Evolutionary conservation across 768 basidiomycete species (phyloP), one percentile per base, ranked within the genome.

Genomic region (Tricholoma sp.): DNA sequence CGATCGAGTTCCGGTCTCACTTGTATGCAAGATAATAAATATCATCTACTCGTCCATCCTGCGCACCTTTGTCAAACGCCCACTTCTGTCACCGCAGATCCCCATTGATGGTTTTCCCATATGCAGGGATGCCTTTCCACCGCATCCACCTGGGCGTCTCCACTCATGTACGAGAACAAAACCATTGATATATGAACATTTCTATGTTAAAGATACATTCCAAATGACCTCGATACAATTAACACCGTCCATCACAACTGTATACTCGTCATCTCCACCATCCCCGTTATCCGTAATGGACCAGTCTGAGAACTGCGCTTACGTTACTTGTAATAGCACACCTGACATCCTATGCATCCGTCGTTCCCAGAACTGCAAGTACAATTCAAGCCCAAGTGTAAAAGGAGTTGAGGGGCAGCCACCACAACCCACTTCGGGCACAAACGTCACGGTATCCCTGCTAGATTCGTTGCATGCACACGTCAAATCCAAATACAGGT

Each of bases 1-100:
- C 33, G 17, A 48, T 34, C 10, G 48, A 42, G 29, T 50, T 42
- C 29, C 42, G n/a, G 44, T 45, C 39, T 42, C 39, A 41, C 41
- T 42, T 24, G 24, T 24, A 24, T 24, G n/a, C n/a, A 24, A 2
- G 24, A 24, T 4, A 24, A 24, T 24, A 24, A 2, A 24, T 24
- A 2, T 4, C 39, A 37, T 13, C 15, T 1, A 37, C 36, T 36
- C 9, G 36, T 12, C 36, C 11, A 36, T 11, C 9, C 3, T 36
- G 10, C 36, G 13, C 13, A 12, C 36, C 13, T 36, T 36, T 8
- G 5, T 49, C 29, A 39, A 49, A 8, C 47, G 34, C 9, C 17
- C 5, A 50, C 49, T 28, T 29, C 49, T 53, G 45, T 56, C 56
- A 29, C 54, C 58, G 57, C 57, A 61, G 56, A 61, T 61, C 60